Percentiles rank a stretch among this genome's conserved stretches.
Conservation (phyloP, 345 rosid genomes). For the Reutealis trisperma region DNA sequence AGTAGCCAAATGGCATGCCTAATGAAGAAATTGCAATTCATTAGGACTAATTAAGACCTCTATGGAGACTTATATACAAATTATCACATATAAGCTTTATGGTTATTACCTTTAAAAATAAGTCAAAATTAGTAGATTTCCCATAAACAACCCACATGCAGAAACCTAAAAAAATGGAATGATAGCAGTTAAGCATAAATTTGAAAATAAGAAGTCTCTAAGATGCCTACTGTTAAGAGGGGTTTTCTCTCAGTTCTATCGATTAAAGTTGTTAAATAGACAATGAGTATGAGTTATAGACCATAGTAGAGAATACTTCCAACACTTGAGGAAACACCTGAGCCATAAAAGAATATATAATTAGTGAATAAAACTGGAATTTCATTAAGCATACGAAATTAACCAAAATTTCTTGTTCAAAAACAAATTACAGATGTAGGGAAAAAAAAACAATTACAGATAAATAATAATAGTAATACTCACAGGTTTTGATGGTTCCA, state of each 20-base stretch:
- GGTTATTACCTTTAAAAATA: constrained; percentile 41
- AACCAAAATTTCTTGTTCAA: too few species aligned
- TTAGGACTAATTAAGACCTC: not conserved
- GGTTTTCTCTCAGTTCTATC: constrained; percentile 51
- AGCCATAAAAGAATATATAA: too few species aligned
- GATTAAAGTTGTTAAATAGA: constrained; percentile 37
- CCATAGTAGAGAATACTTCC: constrained; percentile 47
- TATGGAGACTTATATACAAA: not conserved
- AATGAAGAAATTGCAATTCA: not conserved
- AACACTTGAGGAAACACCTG: constrained; percentile 39
- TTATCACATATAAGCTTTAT: too few species aligned
- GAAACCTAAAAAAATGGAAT: constrained; percentile 39
- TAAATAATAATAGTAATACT: too few species aligned
- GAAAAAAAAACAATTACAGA: too few species aligned
- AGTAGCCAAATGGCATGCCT: constrained; percentile 36
- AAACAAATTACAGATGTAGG: too few species aligned
- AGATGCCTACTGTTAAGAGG: constrained; percentile 38
- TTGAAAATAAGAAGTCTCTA: not conserved
- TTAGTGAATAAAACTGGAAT: not conserved
- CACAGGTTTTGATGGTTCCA: too few species aligned
- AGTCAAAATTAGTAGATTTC: constrained; percentile 38
- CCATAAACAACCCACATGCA: constrained; percentile 40
- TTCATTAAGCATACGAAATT: too few species aligned
- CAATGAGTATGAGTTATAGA: constrained; percentile 41
- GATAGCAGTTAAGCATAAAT: not conserved